phyloP scores from a whole-genome alignment of 2,329 filamentous ascomycete species.

The Apiospora marii region DNA sequence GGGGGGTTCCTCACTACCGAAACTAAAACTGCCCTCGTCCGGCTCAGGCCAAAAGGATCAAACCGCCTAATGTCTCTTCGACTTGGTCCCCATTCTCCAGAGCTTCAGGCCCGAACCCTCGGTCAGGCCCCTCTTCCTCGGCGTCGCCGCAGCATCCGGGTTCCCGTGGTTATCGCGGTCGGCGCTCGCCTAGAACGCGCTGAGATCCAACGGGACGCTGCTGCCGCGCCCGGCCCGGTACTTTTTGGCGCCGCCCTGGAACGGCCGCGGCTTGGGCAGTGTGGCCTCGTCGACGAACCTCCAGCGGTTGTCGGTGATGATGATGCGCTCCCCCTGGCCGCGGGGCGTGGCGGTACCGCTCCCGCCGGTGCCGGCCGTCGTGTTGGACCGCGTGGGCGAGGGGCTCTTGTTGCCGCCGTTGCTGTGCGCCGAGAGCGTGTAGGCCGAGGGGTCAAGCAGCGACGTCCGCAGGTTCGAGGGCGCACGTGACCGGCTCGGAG shows the following conservation, averaged over 20 bases:
- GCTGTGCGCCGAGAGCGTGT: slow-evolving; percentile 64
- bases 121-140: slow-evolving; percentile 8
- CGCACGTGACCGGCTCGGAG: slow-evolving; percentile 47
- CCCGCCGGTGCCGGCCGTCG: slow-evolving; percentile 47
- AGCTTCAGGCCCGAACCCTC: slow-evolving; percentile 13
- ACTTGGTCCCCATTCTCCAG: slow-evolving; percentile 13
- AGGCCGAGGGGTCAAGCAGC: slow-evolving; percentile 78
- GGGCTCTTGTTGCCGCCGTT: slow-evolving; percentile 64
- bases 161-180: not conserved
- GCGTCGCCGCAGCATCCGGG: not conserved
- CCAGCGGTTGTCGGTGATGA: slow-evolving; percentile 83
- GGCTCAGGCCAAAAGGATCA: not conserved
- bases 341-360: not conserved
- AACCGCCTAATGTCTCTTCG: not conserved
- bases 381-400: slow-evolving; percentile 53
- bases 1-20: not conserved
- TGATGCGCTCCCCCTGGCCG: slow-evolving; percentile 49
- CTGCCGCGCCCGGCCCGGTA: slow-evolving; percentile 93
- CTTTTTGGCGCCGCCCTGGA: slow-evolving; percentile 74
- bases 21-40: not conserved
- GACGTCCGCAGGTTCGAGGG: slow-evolving; percentile 62
- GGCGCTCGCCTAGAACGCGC: slow-evolving; percentile 52
- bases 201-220: slow-evolving; percentile 90
- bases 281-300: slow-evolving; percentile 84
- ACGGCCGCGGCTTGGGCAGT: slow-evolving; percentile 86